Evolutionary conservation across 768 basidiomycete genomes (phyloP).

Genomic region (Mycena metata): DNA sequence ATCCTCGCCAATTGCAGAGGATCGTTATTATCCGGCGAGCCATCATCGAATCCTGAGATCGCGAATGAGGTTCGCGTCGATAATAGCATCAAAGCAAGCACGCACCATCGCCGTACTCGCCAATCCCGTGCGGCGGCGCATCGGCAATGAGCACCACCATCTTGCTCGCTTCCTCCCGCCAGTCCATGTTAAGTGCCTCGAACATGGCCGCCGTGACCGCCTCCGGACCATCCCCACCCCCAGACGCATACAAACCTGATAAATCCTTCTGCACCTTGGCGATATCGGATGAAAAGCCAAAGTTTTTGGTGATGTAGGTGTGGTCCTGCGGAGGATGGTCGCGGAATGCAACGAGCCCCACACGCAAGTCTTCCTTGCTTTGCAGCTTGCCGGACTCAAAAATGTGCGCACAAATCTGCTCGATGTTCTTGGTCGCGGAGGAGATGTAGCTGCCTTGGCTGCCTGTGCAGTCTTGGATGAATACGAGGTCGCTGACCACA

Average conservation of each 20-base stretch:
- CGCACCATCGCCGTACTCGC: constrained; percentile 95
- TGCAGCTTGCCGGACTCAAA: constrained; percentile 95
- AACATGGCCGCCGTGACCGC: constrained; percentile 95
- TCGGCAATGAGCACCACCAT: constrained; percentile 98
- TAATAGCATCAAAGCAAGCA: constrained; percentile 25
- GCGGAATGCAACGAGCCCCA: constrained; percentile 94
- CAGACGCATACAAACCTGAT: constrained; percentile 87
- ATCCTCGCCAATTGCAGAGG: constrained; percentile 87
- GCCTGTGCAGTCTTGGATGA: constrained; percentile 96
- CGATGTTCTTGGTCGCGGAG: constrained; percentile 97
- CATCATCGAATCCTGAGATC: constrained; percentile 85
- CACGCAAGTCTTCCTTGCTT: constrained; percentile 86
- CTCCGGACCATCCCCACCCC: constrained; percentile 94
- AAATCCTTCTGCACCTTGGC: constrained; percentile 87
- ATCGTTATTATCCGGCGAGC: constrained; percentile 94
- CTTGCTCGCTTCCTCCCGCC: constrained; percentile 90
- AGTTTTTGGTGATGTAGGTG: constrained; percentile 93
- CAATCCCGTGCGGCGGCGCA: constrained; percentile 97
- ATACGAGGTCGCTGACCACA: constrained; percentile 84
- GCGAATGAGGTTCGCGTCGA: constrained; percentile 23
- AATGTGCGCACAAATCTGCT: constrained; percentile 94
- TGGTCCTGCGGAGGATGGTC: constrained; percentile 99
- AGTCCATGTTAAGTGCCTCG: constrained; percentile 90
- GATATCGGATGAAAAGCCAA: constrained; percentile 95
- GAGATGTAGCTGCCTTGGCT: constrained; percentile 92